Conservation (phyloP, 1,284 basidiomycete species). For the Ceratobasidium papillatum region DNA sequence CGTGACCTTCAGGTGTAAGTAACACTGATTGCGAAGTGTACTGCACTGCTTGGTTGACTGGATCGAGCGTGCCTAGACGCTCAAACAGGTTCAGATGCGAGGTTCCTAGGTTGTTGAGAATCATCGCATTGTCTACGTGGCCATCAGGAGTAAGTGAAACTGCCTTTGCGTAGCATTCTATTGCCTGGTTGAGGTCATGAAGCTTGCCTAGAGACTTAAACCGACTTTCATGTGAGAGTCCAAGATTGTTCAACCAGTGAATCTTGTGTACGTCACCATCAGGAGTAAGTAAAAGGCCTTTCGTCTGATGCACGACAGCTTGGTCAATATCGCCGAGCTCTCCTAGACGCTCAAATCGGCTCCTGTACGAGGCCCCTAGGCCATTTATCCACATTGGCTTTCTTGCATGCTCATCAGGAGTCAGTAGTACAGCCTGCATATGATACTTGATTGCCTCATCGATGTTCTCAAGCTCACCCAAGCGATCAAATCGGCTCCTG, state of each 20-base stretch:
- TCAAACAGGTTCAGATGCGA: not conserved
- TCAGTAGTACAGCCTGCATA: not conserved
- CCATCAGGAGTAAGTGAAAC: not conserved
- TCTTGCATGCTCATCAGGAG: not conserved
- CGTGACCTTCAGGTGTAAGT: not conserved
- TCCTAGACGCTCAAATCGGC: not conserved
- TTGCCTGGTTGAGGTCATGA: not conserved
- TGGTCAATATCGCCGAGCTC: not conserved
- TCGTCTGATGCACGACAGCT: not conserved
- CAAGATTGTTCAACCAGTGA: not conserved
- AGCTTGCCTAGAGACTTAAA: not conserved
- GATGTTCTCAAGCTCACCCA: not conserved
- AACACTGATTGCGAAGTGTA: no score
- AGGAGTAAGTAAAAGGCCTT: not conserved
- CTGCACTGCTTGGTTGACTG: no score
- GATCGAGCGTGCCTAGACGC: not conserved
- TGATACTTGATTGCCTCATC: not conserved
- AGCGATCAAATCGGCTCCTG: not conserved
- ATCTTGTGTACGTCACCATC: not conserved
- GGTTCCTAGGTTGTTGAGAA: not conserved
- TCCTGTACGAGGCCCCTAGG: not conserved
- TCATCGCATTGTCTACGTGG: not conserved
- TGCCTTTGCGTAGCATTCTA: not conserved
- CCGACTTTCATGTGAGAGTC: not conserved
- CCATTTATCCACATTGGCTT: not conserved